Conservation (phyloP, 768 basidiomycete species). For the Russula virescens region DNA sequence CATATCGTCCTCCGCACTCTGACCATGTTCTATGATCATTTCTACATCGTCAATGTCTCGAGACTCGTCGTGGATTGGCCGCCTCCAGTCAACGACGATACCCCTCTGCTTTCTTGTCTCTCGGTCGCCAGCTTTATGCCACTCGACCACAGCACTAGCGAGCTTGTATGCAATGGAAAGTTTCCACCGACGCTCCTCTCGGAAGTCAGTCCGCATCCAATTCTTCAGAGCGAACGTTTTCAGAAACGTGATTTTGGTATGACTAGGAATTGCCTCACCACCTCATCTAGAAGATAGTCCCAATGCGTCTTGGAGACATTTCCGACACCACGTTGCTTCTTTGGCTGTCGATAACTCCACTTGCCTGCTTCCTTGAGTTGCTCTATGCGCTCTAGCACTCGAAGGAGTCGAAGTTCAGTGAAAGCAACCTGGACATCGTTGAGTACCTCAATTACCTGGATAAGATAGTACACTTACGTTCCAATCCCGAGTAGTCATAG, state of each 20-base stretch:
- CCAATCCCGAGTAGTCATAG: constrained; percentile 78
- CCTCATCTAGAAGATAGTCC: constrained; percentile 95
- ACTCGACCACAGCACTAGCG: constrained; percentile 77
- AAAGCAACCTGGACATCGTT: constrained; percentile 56
- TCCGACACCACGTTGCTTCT: constrained; percentile 81
- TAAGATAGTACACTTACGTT: constrained; percentile 44
- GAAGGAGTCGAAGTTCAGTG: constrained; percentile 67
- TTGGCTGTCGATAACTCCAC: constrained; percentile 95
- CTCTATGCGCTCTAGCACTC: constrained; percentile 83
- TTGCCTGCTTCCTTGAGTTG: constrained; percentile 66
- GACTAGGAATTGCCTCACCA: constrained; percentile 49
- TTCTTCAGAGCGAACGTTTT: constrained; percentile 46
- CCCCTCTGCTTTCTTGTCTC: constrained; percentile 62
- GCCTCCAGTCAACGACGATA: constrained; percentile 62
- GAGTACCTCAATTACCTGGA: neutral
- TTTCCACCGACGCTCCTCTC: constrained; percentile 94
- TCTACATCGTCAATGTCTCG: constrained; percentile 36
- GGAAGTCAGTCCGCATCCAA: constrained; percentile 96
- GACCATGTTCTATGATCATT: constrained; percentile 28
- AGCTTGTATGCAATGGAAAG: constrained; percentile 76
- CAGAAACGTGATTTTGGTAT: neutral
- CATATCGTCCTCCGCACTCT: constrained; percentile 32
- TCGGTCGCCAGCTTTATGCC: constrained; percentile 68
- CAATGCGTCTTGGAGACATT: constrained; percentile 79
- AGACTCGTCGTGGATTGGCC: constrained; percentile 34